A percentile compares a stretch with the other conserved stretches of the same genome.
Conservation (phyloP, 2,329 filamentous ascomycete genomes). For the Trichophyton verrucosum region DNA sequence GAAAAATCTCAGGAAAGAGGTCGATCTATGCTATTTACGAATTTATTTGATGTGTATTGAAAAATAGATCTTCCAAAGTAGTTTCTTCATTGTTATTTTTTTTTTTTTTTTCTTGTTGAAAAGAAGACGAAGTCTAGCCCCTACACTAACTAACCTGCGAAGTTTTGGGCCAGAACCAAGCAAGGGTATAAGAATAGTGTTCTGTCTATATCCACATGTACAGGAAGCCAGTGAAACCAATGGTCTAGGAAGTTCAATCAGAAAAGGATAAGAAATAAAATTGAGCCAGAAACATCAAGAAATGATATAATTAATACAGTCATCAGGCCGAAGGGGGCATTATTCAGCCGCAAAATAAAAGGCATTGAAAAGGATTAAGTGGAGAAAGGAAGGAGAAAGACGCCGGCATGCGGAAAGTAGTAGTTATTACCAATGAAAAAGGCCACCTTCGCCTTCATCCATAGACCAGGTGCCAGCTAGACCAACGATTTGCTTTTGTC, state of each 20-base stretch:
- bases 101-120: too few species aligned
- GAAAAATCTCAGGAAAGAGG: too few species aligned
- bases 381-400: not conserved
- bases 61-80: too few species aligned
- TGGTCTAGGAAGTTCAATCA: not conserved
- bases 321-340: not conserved
- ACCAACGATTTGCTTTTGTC: conserved; percentile 50
- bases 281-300: not conserved
- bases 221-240: not conserved
- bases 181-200: too few species aligned
- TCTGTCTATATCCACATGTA: too few species aligned
- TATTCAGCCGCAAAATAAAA: not conserved
- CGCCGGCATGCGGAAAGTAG: not conserved
- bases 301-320: not conserved
- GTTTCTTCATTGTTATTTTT: too few species aligned
- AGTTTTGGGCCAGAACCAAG: too few species aligned
- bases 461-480: conserved; percentile 81
- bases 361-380: not conserved
- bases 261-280: not conserved
- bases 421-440: conserved; percentile 40
- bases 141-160: too few species aligned
- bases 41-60: too few species aligned
- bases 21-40: too few species aligned
- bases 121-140: too few species aligned
- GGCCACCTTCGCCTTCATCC: conserved; percentile 60